phyloP scores from a whole-genome alignment of 768 basidiomycete species.

The Trametes elegans region DNA sequence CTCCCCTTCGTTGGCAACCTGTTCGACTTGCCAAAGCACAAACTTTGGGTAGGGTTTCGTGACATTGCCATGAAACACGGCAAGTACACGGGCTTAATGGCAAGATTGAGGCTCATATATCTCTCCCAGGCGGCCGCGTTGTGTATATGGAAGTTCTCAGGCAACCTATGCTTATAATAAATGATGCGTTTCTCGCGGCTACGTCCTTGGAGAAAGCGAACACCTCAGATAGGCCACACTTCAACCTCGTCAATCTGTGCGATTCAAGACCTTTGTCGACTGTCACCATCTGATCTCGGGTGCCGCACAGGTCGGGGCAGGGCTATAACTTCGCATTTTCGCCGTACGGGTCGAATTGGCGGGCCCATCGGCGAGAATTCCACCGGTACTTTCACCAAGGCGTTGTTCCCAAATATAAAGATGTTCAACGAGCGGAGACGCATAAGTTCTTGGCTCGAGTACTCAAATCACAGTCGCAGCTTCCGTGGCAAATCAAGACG shows the following conservation, averaged over 20 bases:
- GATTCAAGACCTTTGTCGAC: background rate
- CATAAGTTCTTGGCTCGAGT: background rate
- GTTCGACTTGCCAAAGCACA: background rate
- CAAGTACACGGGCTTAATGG: background rate
- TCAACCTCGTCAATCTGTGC: conserved; percentile 21
- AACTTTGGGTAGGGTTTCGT: background rate
- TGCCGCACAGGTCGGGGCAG: conserved; percentile 7
- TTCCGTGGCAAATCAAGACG: conserved; percentile 3
- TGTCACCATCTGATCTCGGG: background rate
- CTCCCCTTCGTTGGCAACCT: conserved; percentile 9
- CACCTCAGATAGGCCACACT: conserved; percentile 18
- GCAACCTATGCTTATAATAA: conserved; percentile 12
- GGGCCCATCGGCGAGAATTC: conserved; percentile 10
- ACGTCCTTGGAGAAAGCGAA: conserved; percentile 19
- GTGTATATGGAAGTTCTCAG: conserved; percentile 16
- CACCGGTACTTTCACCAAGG: conserved; percentile 1
- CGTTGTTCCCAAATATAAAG: background rate
- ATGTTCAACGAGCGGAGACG: background rate
- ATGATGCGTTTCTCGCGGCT: background rate
- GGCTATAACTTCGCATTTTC: background rate
- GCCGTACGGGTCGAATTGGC: conserved; percentile 14
- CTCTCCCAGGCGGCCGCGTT: conserved; percentile 12
- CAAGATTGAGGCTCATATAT: background rate
- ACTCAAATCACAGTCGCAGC: background rate
- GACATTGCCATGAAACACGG: background rate